Evolutionary conservation across 108 stramenopile species (phyloP), one percentile per base, ranked within the genome.

Genomic region (Cyclotella cryptica): DNA sequence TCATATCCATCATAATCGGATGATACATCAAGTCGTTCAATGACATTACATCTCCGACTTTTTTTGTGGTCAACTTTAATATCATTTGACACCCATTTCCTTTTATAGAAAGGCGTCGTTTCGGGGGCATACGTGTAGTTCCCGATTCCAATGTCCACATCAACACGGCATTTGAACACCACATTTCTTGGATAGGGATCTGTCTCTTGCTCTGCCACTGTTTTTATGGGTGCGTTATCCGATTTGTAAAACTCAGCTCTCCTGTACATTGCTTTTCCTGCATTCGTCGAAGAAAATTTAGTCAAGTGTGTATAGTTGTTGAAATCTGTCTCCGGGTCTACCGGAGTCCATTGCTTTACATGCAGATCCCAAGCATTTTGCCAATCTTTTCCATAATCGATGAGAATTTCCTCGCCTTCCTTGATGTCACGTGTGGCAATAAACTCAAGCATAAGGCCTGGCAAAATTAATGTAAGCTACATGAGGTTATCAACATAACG

Each of bases 361-460:
- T 93, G 90, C 18, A 71, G 54, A 28, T 84, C 79, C 60, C 84
- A 84, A 10, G 90, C 90, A 10, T 42, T 24, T 64, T 86, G 83
- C 90, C 90, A 91, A 41, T 76, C 79, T 13, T 71, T 72, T 3
- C 86, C 88, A 21, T 84, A 75, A 53, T 88, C 60, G 43, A 91
- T 80, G 52, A 88, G 80, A 24, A 91, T 72, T 75, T 91, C 90
- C 65, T 91, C 90, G 10, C 80, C 87, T 28, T 59, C 49, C 39
- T 79, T 52, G 52, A 90, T 90, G 55, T 88, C 86, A 27, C 75
- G 67, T 24, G 72, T 60, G 17, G 87, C 88, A 26, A 88, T 72
- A n/a, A 73, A 79, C 45, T 88, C 84, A 13, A 84, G 69, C 63
- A 86, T 75, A 14, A 88, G 87, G 13, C 47, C 87, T 87, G 69